These are phyloP conservation scores for Neoboletus magnificus DNA, from an alignment of 768 basidiomycete genomes.

Conservation along the genomic window DNA sequence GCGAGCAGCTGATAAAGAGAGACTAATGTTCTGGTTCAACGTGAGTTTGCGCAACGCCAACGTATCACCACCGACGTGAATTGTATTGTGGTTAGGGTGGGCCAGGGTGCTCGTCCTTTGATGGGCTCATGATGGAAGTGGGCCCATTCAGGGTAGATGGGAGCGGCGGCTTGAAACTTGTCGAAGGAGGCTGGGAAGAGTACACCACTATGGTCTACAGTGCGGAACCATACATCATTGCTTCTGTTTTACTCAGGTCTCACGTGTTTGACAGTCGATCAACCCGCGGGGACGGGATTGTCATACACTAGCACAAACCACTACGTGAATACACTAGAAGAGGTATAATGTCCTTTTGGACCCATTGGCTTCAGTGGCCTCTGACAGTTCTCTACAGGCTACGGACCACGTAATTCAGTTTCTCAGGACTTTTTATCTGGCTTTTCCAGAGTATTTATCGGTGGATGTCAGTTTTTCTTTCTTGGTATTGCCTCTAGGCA, in stretches of 20 bases:
- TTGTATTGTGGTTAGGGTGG: slow-evolving; percentile 59
- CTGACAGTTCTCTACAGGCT: slow-evolving; percentile 45
- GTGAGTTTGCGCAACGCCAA: slow-evolving; percentile 40
- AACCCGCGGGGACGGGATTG: slow-evolving; percentile 94
- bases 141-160: slow-evolving; percentile 86
- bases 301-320: slow-evolving; percentile 85
- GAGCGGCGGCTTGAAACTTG: slow-evolving; percentile 63
- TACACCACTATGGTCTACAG: slow-evolving; percentile 92
- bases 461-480: slow-evolving; percentile 65
- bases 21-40: slow-evolving; percentile 97
- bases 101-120: slow-evolving; percentile 96
- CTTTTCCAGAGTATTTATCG: slow-evolving; percentile 84
- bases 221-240: slow-evolving; percentile 40
- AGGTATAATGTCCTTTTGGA: slow-evolving; percentile 42
- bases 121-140: slow-evolving; percentile 98
- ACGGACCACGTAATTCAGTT: slow-evolving; percentile 79
- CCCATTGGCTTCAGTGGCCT: neutral
- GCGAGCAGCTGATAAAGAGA: slow-evolving; percentile 82
- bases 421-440: slow-evolving; percentile 78
- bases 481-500: neutral
- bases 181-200: slow-evolving; percentile 95
- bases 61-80: neutral
- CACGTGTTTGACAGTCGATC: slow-evolving; percentile 69
- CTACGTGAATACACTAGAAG: slow-evolving; percentile 74
- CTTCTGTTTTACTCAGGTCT: slow-evolving; percentile 3